Evolutionary conservation across 192 early-diverging fungal species (phyloP).

Genomic region (Dimargaris xerosporica): DNA sequence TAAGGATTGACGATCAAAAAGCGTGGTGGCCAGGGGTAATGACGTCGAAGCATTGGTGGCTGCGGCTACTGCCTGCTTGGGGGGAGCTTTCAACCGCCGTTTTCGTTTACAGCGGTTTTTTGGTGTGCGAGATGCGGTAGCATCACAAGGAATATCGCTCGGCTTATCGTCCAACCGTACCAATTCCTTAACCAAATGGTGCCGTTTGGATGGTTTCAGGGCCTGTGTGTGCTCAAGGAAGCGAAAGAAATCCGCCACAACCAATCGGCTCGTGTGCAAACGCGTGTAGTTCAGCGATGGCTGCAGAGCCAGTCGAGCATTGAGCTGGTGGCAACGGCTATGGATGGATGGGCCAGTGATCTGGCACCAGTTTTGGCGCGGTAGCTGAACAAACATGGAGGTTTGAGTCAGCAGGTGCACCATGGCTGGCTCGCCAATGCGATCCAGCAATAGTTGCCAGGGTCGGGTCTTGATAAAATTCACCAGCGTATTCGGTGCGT

Average conservation of each 20-base stretch:
- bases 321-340: not conserved
- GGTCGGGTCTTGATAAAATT: conserved; percentile 1
- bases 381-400: not conserved
- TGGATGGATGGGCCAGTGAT: not conserved
- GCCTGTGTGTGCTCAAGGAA: not conserved
- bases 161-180: not conserved
- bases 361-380: not conserved
- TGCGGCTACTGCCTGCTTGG: not conserved
- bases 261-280: no score
- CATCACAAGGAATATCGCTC: not conserved
- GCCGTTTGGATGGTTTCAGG: not conserved
- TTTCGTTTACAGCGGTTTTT: not conserved
- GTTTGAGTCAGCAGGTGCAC: not conserved
- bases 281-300: not conserved
- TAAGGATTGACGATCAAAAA: not conserved
- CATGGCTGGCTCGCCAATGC: conserved; percentile 10
- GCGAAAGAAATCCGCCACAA: no score
- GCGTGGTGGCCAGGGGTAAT: not conserved
- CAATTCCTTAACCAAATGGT: not conserved
- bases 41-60: not conserved
- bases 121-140: not conserved
- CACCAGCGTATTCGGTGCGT: conserved; percentile 8
- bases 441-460: not conserved
- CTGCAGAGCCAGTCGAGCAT: not conserved
- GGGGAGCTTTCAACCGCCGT: not conserved